Base-by-base conservation (phyloP, 2,329 filamentous ascomycete species). In the Lecanosticta acicola region DNA sequence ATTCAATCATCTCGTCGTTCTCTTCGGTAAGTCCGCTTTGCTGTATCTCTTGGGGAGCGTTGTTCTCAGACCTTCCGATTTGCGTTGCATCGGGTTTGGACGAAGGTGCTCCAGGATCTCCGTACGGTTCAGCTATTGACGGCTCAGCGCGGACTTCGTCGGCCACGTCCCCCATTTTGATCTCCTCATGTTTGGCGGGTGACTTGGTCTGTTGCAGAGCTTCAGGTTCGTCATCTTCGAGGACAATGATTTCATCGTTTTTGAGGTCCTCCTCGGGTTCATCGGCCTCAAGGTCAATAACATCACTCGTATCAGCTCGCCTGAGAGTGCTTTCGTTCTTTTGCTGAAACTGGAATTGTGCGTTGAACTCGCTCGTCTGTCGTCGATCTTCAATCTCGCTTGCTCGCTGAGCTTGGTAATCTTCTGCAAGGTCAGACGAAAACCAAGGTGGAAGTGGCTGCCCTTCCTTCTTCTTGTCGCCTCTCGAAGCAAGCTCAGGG, bases 381-480 rank as follows among this genome's bases (percentile, higher is more conserved):
- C 83, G 76, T 49, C 84, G 74, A 24, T 70, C 66, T 44, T 67
- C 61, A 19, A 63, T 60, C 42, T 73, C 65, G 10, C 68, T 36
- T 3, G 43, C 55, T 43, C 65, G 65, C 43, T 72, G 68, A 26
- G 64, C 62, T 20, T 57, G 57, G n/a, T 90, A 80, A 47, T 89
- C 85, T 1, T 68, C 61, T 18, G 75, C 74, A 4, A 80, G 68
- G 50, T 71, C 66, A 3, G 81, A 77, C 2, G 71, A 68, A 59
- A 93, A 77, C 87, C 87, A 93, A 0, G 87, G 87, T 1, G 87
- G 87, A 5, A 91, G 61, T 0, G 83, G 83, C n/a, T 71, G 73
- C 1, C 77, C 71, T 66, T 63, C 74, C 64, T 50, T 73, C 60
- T 57, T 68, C 42, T 66, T 65, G 4, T 63, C 58, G 37, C 66